These are phyloP conservation scores for Dicorynia guianensis DNA, from an alignment of 306 rosid species.

Conservation along the genomic window DNA sequence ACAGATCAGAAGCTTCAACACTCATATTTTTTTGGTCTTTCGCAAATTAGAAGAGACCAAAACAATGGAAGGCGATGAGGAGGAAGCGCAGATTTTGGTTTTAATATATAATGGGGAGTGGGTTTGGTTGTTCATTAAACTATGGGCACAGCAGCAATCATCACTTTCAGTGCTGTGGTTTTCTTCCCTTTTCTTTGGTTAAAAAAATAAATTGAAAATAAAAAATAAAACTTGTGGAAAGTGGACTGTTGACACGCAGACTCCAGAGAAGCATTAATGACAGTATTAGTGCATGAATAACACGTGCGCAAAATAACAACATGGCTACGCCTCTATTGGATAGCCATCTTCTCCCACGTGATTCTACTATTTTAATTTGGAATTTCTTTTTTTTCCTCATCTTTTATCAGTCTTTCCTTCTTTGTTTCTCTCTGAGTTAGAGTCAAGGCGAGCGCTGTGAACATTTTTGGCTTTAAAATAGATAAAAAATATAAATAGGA, in stretches of 20 bases:
- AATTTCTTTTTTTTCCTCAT: too few species aligned
- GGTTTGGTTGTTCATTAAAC: constrained; percentile 5
- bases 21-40: neutral
- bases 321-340: neutral
- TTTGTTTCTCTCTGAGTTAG: neutral
- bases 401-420: neutral
- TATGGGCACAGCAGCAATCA: neutral
- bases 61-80: too few species aligned
- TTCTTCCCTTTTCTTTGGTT: neutral
- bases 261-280: neutral
- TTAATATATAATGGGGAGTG: constrained; percentile 24
- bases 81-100: neutral
- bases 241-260: neutral
- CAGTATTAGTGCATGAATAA: constrained; percentile 48
- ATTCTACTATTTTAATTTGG: neutral
- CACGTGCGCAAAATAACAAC: constrained; percentile 61
- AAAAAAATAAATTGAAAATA: too few species aligned
- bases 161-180: neutral
- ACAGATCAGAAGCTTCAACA: constrained; percentile 1
- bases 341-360: constrained; percentile 38
- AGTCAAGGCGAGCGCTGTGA: too few species aligned
- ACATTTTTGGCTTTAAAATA: too few species aligned
- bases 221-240: neutral
- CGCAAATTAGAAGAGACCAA: neutral
- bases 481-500: too few species aligned